Percentiles rank a stretch among this genome's conserved stretches.
Evolutionary conservation across 2,329 filamentous ascomycete species (phyloP).

Genomic region (Pseudogymnoascus sp.): DNA sequence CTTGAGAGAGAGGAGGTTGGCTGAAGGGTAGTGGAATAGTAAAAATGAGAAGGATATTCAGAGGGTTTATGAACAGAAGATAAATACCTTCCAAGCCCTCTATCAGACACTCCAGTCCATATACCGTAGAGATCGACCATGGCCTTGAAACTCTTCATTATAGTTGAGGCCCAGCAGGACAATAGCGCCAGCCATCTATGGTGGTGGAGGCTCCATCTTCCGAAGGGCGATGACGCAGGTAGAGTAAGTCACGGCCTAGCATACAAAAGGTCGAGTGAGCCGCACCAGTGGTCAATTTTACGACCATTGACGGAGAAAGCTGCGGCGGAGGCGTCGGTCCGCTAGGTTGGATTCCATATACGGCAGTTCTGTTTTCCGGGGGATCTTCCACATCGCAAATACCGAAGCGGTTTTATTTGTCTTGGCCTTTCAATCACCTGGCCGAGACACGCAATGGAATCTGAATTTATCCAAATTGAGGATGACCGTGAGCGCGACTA

Average conservation of each 20-base stretch:
- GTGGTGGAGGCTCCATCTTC: background rate
- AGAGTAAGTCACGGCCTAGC: background rate
- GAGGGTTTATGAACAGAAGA: background rate
- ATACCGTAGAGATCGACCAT: constrained; percentile 3
- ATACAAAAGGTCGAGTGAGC: too few relatives aligned
- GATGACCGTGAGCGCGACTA: background rate
- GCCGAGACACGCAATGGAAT: background rate
- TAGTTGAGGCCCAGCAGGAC: background rate
- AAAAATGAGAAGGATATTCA: background rate
- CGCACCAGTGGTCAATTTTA: background rate
- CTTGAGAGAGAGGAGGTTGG: background rate
- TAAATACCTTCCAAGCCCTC: background rate
- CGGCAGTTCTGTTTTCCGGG: background rate
- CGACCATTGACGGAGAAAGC: background rate
- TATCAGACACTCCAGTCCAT: background rate
- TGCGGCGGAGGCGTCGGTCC: constrained; percentile 2
- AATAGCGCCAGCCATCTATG: background rate
- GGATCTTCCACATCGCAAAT: background rate
- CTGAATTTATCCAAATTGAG: background rate
- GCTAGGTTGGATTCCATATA: background rate
- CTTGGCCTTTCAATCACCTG: constrained; percentile 5
- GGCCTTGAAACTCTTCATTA: background rate
- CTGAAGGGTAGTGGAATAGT: background rate
- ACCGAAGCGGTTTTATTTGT: background rate
- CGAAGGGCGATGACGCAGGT: background rate